Conservation (phyloP, 169 alveolate species). For the Eimeria acervulina region DNA sequence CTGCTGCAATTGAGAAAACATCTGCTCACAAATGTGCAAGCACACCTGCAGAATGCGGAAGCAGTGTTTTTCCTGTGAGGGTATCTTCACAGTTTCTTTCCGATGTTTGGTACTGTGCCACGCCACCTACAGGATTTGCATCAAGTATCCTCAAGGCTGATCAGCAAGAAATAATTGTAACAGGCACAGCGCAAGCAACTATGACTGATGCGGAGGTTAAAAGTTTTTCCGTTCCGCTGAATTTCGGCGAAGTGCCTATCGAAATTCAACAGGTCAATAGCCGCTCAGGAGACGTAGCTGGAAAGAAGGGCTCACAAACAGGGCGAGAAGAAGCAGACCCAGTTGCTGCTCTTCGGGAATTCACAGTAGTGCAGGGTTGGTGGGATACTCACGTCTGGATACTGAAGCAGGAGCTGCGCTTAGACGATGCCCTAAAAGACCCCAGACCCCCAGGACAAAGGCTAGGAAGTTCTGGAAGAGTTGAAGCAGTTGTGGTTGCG, state of each 20-base stretch:
- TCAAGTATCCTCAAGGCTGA: background rate
- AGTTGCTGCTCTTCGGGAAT: slow-evolving; percentile 49
- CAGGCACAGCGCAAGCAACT: slow-evolving; percentile 66
- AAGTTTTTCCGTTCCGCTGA: background rate
- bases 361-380: slow-evolving; percentile 74
- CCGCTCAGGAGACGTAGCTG: background rate
- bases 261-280: background rate
- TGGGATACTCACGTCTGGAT: slow-evolving; percentile 63
- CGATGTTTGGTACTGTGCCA: background rate
- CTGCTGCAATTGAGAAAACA: background rate
- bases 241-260: background rate
- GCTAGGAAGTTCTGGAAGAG: background rate
- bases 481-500: slow-evolving; percentile 44
- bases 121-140: slow-evolving; percentile 38
- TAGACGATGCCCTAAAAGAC: slow-evolving; percentile 43
- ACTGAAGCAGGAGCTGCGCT: slow-evolving; percentile 44
- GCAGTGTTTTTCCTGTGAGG: background rate
- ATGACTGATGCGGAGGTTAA: slow-evolving; percentile 69
- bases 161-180: slow-evolving; percentile 17
- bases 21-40: background rate
- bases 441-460: slow-evolving; percentile 21
- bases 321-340: background rate
- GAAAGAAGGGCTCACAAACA: background rate
- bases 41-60: background rate
- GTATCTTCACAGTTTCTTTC: background rate